phyloP scores from a whole-genome alignment of 2,329 filamentous ascomycete genomes.

The Sordariomycetes sp. region DNA sequence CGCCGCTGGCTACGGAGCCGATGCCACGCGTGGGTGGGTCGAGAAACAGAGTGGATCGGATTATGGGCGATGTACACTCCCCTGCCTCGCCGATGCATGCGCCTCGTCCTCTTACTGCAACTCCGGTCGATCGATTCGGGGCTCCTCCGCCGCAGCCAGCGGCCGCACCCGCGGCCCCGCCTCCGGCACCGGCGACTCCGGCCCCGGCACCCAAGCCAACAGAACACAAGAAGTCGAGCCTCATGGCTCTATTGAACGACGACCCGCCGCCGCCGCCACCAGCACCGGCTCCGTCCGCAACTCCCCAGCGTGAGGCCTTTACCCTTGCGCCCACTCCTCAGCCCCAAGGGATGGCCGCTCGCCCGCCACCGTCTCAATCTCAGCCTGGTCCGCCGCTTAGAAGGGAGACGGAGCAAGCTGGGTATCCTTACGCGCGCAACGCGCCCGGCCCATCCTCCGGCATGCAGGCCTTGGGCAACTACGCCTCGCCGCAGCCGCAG shows the following conservation, averaged over 20 bases:
- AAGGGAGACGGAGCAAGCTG: constrained; percentile 28
- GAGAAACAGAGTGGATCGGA: not conserved
- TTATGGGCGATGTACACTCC: not conserved
- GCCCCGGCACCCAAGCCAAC: constrained; percentile 25
- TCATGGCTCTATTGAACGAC: constrained; percentile 51
- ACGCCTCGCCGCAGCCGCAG: constrained; percentile 35
- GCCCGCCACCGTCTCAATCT: constrained; percentile 18
- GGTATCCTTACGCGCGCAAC: constrained; percentile 30
- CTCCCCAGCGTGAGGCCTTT: not conserved
- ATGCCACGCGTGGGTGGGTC: not conserved
- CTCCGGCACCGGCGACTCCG: not conserved
- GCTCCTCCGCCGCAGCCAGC: not conserved
- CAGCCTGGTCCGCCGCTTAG: constrained; percentile 27
- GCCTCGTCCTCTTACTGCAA: not conserved
- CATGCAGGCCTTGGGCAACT: constrained; percentile 42
- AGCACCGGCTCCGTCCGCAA: constrained; percentile 26
- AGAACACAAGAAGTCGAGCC: constrained; percentile 47
- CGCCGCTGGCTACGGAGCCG: not conserved
- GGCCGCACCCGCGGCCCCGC: not conserved
- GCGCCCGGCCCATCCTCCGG: constrained; percentile 19
- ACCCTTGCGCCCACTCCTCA: constrained; percentile 29
- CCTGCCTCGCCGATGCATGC: not conserved
- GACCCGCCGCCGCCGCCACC: constrained; percentile 34
- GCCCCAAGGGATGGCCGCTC: constrained; percentile 29
- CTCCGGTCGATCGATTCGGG: not conserved